A percentile compares a stretch with the other conserved stretches of the same genome.
phyloP scores from a whole-genome alignment of 441 rosid genomes.

The Omphalea diandra region DNA sequence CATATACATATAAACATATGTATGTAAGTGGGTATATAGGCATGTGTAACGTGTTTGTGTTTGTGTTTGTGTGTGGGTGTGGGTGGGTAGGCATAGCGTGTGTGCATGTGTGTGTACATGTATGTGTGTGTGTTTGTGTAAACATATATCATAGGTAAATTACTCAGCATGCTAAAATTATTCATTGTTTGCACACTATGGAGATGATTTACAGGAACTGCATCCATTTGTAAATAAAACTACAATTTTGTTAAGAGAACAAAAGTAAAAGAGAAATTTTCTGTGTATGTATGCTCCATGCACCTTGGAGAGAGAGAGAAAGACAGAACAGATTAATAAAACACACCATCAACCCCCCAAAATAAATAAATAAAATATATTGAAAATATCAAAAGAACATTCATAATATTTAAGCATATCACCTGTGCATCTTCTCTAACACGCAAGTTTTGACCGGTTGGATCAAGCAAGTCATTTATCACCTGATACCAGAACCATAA shows the following conservation, averaged over 20 bases:
- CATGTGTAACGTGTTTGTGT: too few relatives aligned
- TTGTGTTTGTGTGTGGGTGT: too few relatives aligned
- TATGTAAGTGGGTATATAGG: too few relatives aligned
- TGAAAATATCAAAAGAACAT: neutral
- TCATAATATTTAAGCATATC: constrained; percentile 14
- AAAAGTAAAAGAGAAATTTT: neutral
- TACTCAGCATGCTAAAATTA: neutral
- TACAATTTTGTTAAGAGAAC: neutral
- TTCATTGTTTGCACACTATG: too few relatives aligned
- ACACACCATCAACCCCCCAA: neutral
- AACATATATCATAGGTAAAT: too few relatives aligned
- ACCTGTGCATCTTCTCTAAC: constrained; percentile 99
- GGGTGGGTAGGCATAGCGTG: too few relatives aligned
- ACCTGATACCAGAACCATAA: constrained; percentile 53
- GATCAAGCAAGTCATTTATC: constrained; percentile 97
- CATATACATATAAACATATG: neutral
- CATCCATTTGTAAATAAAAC: neutral
- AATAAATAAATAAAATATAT: neutral
- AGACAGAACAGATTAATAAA: neutral
- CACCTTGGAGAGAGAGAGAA: too few relatives aligned
- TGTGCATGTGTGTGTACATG: neutral
- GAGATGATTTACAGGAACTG: neutral
- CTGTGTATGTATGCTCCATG: neutral
- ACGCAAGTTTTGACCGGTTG: constrained; percentile 97
- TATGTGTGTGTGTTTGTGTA: too few relatives aligned